phyloP scores from a whole-genome alignment of 148 eudicot species.

The Vaccinium vitisidaea region DNA sequence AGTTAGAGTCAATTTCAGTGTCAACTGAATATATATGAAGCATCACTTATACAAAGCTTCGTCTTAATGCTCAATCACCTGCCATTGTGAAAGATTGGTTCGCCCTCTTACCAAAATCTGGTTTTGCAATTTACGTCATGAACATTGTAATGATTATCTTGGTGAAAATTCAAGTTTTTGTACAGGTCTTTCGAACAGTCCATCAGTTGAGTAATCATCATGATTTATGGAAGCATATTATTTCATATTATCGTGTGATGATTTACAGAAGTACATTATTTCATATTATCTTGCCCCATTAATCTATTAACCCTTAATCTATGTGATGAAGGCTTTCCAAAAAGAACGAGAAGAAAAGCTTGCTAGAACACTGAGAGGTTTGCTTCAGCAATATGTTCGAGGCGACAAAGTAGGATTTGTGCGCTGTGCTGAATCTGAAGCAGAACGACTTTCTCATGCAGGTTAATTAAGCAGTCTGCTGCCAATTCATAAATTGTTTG shows the following conservation, averaged over 20 bases:
- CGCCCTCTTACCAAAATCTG: background rate
- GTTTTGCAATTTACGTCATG: background rate
- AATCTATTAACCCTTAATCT: background rate
- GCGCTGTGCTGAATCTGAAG: conserved; percentile 65
- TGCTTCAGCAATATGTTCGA: conserved; percentile 67
- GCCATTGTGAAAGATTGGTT: background rate
- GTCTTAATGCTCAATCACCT: background rate
- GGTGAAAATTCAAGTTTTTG: background rate
- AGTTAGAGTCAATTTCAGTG: background rate
- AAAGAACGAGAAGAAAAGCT: conserved; percentile 87
- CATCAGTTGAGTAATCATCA: background rate
- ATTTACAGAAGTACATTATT: background rate
- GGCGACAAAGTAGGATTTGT: conserved; percentile 79
- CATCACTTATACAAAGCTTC: background rate
- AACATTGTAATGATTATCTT: background rate
- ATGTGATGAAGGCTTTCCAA: conserved; percentile 64
- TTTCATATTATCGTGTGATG: background rate
- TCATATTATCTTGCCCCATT: background rate
- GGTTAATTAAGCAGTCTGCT: conserved; percentile 35
- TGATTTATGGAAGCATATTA: background rate
- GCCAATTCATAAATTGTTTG: background rate
- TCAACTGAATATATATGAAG: background rate
- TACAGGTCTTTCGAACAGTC: background rate
- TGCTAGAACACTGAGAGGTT: conserved; percentile 53
- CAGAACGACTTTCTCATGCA: conserved; percentile 69